These are phyloP conservation scores for Leccinum subgranulosum DNA, from an alignment of 768 basidiomycete species.

Conservation along the genomic window DNA sequence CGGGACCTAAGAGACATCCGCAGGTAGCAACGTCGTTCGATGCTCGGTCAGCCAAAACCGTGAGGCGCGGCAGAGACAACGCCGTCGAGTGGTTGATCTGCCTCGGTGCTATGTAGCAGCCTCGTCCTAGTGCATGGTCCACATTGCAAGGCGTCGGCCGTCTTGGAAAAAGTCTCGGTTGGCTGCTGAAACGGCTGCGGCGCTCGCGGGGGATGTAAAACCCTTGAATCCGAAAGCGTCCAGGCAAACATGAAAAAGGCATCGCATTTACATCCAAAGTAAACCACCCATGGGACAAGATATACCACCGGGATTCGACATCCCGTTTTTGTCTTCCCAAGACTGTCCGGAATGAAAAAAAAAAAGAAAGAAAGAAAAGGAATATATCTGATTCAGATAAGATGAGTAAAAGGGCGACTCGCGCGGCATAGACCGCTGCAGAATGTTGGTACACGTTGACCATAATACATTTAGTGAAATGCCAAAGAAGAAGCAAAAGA, in stretches of 20 bases:
- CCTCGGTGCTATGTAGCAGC: no score
- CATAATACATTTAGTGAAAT: conserved; percentile 18
- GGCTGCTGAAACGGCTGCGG: no score
- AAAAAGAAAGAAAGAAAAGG: background rate
- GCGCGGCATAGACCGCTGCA: background rate
- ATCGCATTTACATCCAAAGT: background rate
- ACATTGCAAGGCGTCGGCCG: no score
- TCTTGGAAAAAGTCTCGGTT: no score
- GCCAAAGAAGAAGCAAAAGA: background rate
- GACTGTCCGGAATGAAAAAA: background rate
- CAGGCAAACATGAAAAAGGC: background rate
- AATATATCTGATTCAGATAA: conserved; percentile 1
- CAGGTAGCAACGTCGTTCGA: no score
- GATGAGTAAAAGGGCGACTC: background rate
- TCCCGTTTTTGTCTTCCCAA: background rate
- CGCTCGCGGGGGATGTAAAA: no score
- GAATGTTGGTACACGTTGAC: conserved; percentile 26
- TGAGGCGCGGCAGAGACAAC: background rate
- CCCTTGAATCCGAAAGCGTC: background rate
- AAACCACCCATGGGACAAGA: background rate
- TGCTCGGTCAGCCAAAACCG: background rate
- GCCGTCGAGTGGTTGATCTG: background rate
- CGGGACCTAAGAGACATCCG: no score
- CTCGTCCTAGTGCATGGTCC: background rate
- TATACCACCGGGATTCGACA: background rate